A percentile compares a stretch with the other conserved stretches of the same genome.
Evolutionary conservation across 2,329 filamentous ascomycete species (phyloP).

Genomic region (Pezicula neosporulosa): DNA sequence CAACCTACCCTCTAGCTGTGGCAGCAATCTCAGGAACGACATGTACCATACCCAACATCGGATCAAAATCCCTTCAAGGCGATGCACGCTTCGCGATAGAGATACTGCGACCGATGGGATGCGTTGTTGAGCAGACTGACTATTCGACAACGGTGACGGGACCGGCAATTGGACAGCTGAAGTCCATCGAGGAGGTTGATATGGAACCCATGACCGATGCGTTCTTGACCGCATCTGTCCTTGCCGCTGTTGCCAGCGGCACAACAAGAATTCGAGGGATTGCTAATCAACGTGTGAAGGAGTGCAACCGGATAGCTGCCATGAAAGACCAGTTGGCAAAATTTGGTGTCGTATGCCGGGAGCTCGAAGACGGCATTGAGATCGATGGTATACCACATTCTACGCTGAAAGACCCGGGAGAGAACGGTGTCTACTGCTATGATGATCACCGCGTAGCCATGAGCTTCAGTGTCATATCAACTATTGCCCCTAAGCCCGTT

Average conservation of each 20-base stretch:
- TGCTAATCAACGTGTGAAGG: slow-evolving; percentile 96
- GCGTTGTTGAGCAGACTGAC: slow-evolving; percentile 78
- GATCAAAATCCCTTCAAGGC: slow-evolving; percentile 85
- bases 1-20: slow-evolving; percentile 90
- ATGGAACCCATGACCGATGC: slow-evolving; percentile 99
- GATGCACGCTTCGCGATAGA: slow-evolving; percentile 93
- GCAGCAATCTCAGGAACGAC: slow-evolving; percentile 94
- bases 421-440: slow-evolving; percentile 76
- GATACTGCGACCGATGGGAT: slow-evolving; percentile 90
- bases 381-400: slow-evolving; percentile 50
- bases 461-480: slow-evolving; percentile 90
- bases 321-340: slow-evolving; percentile 95
- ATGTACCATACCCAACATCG: slow-evolving; percentile 95
- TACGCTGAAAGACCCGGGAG: slow-evolving; percentile 51
- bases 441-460: slow-evolving; percentile 98
- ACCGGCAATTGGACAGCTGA: slow-evolving; percentile 69
- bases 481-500: slow-evolving; percentile 67
- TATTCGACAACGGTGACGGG: slow-evolving; percentile 91
- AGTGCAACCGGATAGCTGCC: slow-evolving; percentile 92
- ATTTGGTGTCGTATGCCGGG: slow-evolving; percentile 81
- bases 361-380: slow-evolving; percentile 93
- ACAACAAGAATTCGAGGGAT: slow-evolving; percentile 89
- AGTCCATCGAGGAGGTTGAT: slow-evolving; percentile 77
- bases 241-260: slow-evolving; percentile 83
- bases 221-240: slow-evolving; percentile 89